Percentiles rank a stretch among this genome's conserved stretches.
Evolutionary conservation across 352 stramenopile genomes (phyloP).

Genomic region (Lagenidium sp.): DNA sequence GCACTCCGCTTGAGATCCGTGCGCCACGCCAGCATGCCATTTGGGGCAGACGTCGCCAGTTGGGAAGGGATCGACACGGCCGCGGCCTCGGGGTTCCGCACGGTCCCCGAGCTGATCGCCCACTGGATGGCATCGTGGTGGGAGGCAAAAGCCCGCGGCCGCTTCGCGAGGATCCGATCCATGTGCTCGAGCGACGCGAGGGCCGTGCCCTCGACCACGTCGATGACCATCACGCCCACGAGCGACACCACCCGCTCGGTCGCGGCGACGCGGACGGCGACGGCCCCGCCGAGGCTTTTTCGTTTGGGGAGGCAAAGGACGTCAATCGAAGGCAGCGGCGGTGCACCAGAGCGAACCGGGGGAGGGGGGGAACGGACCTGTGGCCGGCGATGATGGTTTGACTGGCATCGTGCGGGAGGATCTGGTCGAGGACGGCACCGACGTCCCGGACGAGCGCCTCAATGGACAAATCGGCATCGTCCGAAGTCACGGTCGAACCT

Average conservation of each 20-base stretch:
- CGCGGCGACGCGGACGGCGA: constrained; percentile 67
- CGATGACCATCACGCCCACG: constrained; percentile 80
- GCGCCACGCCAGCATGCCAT: constrained; percentile 59
- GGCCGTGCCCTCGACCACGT: constrained; percentile 85
- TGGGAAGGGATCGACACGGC: constrained; percentile 79
- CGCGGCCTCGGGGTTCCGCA: constrained; percentile 68
- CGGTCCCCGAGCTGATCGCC: constrained; percentile 62
- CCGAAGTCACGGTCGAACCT: constrained; percentile 41
- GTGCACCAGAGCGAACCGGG: background rate
- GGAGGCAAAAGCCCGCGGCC: constrained; percentile 55
- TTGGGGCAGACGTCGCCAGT: constrained; percentile 26
- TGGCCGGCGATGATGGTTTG: constrained; percentile 75
- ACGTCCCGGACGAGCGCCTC: constrained; percentile 61
- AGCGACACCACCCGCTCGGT: constrained; percentile 48
- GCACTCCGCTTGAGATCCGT: constrained; percentile 70
- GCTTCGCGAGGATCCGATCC: constrained; percentile 62
- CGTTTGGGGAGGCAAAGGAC: too few species aligned
- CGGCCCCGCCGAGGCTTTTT: constrained; percentile 79
- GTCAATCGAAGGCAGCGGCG: too few species aligned
- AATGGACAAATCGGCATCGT: constrained; percentile 71
- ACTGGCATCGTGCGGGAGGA: constrained; percentile 35
- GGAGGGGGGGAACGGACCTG: constrained; percentile 26
- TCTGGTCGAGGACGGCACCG: constrained; percentile 37
- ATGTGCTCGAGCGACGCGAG: constrained; percentile 82
- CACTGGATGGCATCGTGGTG: constrained; percentile 73